A percentile compares a stretch with the other conserved stretches of the same genome.
These are phyloP conservation scores for Phytophthora uliginosa DNA, from an alignment of 352 stramenopile genomes.

Conservation along the genomic window DNA sequence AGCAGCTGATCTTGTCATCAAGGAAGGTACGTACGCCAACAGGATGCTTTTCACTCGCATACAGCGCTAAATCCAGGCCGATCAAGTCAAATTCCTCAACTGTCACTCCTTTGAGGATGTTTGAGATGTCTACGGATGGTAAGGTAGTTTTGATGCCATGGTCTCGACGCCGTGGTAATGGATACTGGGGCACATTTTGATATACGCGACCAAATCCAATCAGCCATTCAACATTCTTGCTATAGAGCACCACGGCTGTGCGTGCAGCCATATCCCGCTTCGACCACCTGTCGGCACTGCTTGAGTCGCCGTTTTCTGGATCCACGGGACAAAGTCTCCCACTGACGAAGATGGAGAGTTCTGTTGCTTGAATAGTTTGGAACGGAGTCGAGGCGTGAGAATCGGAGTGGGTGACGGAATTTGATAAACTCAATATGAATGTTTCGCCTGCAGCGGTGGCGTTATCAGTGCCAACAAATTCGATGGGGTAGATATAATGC, in stretches of 20 bases:
- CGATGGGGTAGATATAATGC: conserved; percentile 66
- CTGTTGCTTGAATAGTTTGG: conserved; percentile 43
- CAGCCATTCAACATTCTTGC: conserved; percentile 81
- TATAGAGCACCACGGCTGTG: conserved; percentile 78
- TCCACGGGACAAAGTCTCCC: conserved; percentile 50
- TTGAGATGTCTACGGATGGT: conserved; percentile 19
- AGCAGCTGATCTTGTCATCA: conserved; percentile 66
- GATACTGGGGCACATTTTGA: conserved; percentile 37
- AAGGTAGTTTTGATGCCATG: conserved; percentile 1
- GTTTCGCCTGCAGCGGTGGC: conserved; percentile 12
- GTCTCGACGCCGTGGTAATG: conserved; percentile 33
- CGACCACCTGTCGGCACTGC: conserved; percentile 30
- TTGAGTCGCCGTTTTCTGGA: conserved; percentile 20
- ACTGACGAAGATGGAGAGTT: conserved; percentile 53
- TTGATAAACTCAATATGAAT: conserved; percentile 10
- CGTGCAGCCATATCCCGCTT: conserved; percentile 69
- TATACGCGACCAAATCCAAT: conserved; percentile 70
- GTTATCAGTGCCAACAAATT: conserved; percentile 32
- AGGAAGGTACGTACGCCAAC: conserved; percentile 75
- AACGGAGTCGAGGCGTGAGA: conserved; percentile 13
- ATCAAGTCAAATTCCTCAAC: conserved; percentile 72
- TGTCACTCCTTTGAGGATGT: conserved; percentile 51
- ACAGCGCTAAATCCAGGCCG: conserved; percentile 76
- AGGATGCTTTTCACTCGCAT: conserved; percentile 75
- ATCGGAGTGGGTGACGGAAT: not conserved